These are phyloP conservation scores for Asparagopsis taxiformis DNA, from an alignment of 31 red algal species.

Conservation along the genomic window DNA sequence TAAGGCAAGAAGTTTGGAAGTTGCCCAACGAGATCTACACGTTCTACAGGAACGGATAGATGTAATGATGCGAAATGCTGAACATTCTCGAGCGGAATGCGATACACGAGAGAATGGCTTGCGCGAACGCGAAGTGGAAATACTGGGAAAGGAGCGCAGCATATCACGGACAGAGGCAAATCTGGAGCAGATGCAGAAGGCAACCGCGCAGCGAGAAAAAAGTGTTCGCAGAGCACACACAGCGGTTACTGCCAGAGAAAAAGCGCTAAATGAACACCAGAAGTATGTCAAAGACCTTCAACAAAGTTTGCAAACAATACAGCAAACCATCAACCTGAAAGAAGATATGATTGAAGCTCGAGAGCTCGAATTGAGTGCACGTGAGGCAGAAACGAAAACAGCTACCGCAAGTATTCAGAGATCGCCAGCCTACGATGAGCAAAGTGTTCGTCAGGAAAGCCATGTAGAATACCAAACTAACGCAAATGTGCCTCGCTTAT, in stretches of 20 bases:
- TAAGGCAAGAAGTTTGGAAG: no score
- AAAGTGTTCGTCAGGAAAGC: constrained; percentile 8
- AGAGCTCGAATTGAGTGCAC: no score
- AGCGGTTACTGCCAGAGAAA: constrained; percentile 38
- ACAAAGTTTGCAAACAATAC: constrained; percentile 25
- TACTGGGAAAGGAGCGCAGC: constrained; percentile 15
- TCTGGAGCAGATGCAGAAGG: constrained; percentile 24
- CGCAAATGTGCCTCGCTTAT: constrained; percentile 1
- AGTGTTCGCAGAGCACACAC: constrained; percentile 38
- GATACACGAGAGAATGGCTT: constrained; percentile 16
- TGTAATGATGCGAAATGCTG: constrained; percentile 29
- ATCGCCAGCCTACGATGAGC: constrained; percentile 30
- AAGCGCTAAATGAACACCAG: constrained; percentile 24
- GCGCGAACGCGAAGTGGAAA: constrained; percentile 7
- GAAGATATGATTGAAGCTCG: constrained; percentile 46
- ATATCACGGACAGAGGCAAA: constrained; percentile 7
- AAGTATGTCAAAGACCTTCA: constrained; percentile 33
- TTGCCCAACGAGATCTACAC: no score
- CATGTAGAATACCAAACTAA: no score
- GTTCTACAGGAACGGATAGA: no score
- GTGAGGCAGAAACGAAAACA: no score
- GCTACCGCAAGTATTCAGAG: no score
- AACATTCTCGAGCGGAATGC: constrained; percentile 7
- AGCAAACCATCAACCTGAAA: constrained; percentile 30
- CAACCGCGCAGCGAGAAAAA: constrained; percentile 20